Base-by-base conservation (phyloP, 163 green algal genomes). In the Botryococcus braunii region DNA sequence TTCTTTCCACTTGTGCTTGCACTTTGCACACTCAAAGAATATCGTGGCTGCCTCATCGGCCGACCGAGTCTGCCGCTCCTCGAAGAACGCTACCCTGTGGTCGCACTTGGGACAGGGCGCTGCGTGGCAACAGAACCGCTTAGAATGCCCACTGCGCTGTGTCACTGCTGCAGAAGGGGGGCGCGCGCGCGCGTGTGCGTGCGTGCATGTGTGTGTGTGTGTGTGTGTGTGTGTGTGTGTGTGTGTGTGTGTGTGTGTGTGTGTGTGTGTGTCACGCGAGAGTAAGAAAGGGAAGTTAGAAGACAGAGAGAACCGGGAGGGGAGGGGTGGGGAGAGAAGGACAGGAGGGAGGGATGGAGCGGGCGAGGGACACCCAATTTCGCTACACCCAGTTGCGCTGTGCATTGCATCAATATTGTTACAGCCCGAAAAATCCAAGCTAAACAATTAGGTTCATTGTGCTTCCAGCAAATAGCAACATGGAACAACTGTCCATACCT, bases 11-110 rank as follows among this genome's bases (percentile, higher is more conserved):
- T 83, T 69, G 65, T 88, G 68, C 2, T 37, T 82, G 73, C 92
- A 97, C 60, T 92, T 81, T 21, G 84, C 80, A 63, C 93, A 99
- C 73, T 91, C 89, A 78, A 86, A 97, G 82, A 99, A 98, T 3
- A 96, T 73, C 0, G 89, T 95, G 29, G 93, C 91, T 4, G 93
- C 90, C 81, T 99, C 93, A 64, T 99, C 93, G 27, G 93, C 93
- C 8, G 91, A 97, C 7, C 93, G 72, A 0, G 84, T 99, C 72
- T 99, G 93, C 27, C 97, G 86, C 77, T 97, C 90, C 77, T 90
- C 89, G 65, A 96, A 99, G 77, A 92, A 97, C 0, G 93, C 93
- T 65, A 92, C 62, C 23, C 80, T 71, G 71, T 95, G 77, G 4
- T 46, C 39, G 72, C 93, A 98, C 52, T 90, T 87, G 25, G 82